Percentiles rank a stretch among this genome's conserved stretches.
These are phyloP conservation scores for Chlorophyllum brunneum DNA, from an alignment of 768 basidiomycete genomes.

Conservation along the genomic window DNA sequence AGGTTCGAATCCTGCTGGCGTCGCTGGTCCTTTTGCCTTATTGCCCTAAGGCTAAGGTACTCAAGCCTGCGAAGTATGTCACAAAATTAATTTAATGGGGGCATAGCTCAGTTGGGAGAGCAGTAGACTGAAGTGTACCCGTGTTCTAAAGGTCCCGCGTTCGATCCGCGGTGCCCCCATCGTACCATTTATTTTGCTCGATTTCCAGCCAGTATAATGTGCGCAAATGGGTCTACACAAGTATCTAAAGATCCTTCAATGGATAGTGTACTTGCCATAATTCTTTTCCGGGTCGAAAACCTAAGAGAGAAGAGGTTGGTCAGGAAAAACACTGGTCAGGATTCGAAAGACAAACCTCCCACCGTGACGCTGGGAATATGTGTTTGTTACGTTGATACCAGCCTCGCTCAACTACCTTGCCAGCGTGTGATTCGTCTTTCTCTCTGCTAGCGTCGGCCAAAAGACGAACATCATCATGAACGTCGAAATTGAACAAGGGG, in stretches of 20 bases:
- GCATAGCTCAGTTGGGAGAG: constrained; percentile 75
- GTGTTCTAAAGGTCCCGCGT: too few relatives aligned
- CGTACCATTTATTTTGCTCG: neutral
- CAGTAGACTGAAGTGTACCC: constrained; percentile 59
- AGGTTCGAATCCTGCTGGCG: constrained; percentile 34
- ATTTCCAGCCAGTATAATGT: too few relatives aligned
- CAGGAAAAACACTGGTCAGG: neutral
- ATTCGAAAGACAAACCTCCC: constrained; percentile 68
- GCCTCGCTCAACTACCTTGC: constrained; percentile 95
- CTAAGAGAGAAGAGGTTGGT: constrained; percentile 32
- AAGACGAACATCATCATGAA: constrained; percentile 96
- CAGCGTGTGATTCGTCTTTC: constrained; percentile 98
- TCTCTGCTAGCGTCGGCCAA: constrained; percentile 93
- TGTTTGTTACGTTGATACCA: constrained; percentile 97
- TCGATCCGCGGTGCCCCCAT: too few relatives aligned
- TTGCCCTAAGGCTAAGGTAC: neutral
- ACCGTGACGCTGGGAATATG: constrained; percentile 94
- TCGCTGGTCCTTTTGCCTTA: constrained; percentile 6
- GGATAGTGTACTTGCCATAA: constrained; percentile 89
- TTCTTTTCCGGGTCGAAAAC: constrained; percentile 93
- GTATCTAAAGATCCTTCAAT: constrained; percentile 16
- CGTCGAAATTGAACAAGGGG: constrained; percentile 97
- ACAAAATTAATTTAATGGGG: constrained; percentile 27
- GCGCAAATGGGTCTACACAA: neutral
- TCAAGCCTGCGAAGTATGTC: neutral